Percentiles rank a stretch among this genome's conserved stretches.
phyloP scores from a whole-genome alignment of 1,139 yeast genomes.

The Hansenula lynferdii region DNA sequence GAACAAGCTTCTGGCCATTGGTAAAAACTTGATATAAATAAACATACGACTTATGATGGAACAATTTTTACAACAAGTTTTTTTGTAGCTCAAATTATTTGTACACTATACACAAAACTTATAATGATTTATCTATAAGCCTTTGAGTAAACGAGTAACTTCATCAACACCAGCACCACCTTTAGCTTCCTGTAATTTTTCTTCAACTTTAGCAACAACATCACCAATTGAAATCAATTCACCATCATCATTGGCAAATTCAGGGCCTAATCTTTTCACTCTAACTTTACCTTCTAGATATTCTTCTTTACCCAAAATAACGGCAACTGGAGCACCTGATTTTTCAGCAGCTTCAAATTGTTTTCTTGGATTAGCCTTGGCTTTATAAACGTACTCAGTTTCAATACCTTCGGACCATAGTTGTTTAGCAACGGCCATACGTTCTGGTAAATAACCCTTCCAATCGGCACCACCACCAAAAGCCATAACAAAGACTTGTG shows the following conservation, averaged over 20 bases:
- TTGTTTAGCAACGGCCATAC: conserved; percentile 77
- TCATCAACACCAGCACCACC: conserved; percentile 39
- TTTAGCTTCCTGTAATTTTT: conserved; percentile 40
- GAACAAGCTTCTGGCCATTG: conserved; percentile 21
- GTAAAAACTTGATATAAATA: no score
- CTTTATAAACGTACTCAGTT: conserved; percentile 85
- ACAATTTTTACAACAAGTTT: neutral
- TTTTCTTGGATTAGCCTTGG: conserved; percentile 89
- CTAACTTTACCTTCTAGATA: conserved; percentile 70
- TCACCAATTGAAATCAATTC: conserved; percentile 62
- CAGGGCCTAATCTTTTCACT: conserved; percentile 84
- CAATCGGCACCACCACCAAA: conserved; percentile 97
- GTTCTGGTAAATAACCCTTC: conserved; percentile 87
- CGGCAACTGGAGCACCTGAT: conserved; percentile 86
- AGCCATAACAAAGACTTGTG: conserved; percentile 95
- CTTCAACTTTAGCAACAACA: conserved; percentile 50
- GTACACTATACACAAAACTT: neutral
- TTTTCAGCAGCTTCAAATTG: conserved; percentile 98
- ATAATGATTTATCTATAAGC: conserved; percentile 28
- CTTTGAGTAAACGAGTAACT: conserved; percentile 56
- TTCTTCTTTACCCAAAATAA: conserved; percentile 94
- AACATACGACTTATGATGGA: neutral
- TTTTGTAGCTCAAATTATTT: neutral
- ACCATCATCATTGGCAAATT: conserved; percentile 86
- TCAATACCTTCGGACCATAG: conserved; percentile 89